Conservation (phyloP, 202 grass and related monocot species). For the Brachypodium distachyon region DNA sequence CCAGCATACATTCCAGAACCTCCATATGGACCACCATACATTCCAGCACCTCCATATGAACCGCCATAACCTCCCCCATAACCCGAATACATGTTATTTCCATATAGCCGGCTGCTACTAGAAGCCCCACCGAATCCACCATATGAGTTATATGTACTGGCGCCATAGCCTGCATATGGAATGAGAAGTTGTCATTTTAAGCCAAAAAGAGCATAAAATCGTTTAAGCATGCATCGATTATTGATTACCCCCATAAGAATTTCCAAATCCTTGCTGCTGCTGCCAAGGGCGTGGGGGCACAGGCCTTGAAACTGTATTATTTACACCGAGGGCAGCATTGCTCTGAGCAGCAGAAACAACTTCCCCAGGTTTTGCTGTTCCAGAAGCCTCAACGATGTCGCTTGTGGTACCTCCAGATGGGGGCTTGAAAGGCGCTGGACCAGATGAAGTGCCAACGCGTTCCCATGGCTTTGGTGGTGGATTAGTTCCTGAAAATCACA, state of each 20-base stretch:
- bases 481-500: conserved; percentile 41
- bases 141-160: conserved; percentile 54
- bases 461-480: conserved; percentile 88
- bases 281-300: conserved; percentile 78
- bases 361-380: conserved; percentile 70
- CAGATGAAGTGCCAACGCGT: conserved; percentile 41
- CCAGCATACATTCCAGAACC: conserved; percentile 66
- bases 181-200: not conserved
- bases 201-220: not conserved
- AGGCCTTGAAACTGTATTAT: conserved; percentile 31
- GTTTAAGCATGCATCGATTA: not conserved
- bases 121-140: conserved; percentile 47
- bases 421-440: conserved; percentile 58
- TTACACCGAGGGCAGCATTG: conserved; percentile 30
- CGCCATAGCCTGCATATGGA: conserved; percentile 69
- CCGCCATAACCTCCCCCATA: conserved; percentile 62
- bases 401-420: conserved; percentile 69
- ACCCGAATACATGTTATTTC: conserved; percentile 69
- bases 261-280: conserved; percentile 52
- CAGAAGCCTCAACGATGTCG: conserved; percentile 82
- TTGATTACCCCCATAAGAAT: conserved; percentile 50
- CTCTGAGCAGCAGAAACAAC: conserved; percentile 40
- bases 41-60: conserved; percentile 45
- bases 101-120: conserved; percentile 31
- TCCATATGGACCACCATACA: conserved; percentile 43